phyloP scores from a whole-genome alignment of 1,284 basidiomycete genomes.

The Mycena sp. region DNA sequence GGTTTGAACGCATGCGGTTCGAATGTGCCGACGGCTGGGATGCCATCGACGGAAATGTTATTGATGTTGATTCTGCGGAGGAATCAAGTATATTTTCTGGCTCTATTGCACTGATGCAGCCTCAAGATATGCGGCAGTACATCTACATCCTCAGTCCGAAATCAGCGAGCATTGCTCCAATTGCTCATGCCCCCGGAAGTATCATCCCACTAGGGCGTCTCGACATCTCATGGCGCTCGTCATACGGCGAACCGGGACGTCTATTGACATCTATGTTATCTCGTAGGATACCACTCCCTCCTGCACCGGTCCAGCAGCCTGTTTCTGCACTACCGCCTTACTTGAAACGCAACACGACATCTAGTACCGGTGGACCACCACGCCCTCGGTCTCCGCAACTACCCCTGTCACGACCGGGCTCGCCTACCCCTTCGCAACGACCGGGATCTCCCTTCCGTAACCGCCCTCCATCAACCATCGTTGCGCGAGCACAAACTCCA shows the following conservation, averaged over 20 bases:
- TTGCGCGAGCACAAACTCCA: conserved; percentile 62
- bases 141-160: conserved; percentile 81
- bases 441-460: conserved; percentile 66
- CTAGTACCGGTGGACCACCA: conserved; percentile 48
- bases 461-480: conserved; percentile 48
- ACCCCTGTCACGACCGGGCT: conserved; percentile 58
- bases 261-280: conserved; percentile 86
- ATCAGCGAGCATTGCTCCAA: conserved; percentile 55
- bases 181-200: conserved; percentile 67
- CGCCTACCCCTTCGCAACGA: conserved; percentile 53
- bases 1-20: conserved; percentile 79
- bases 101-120: conserved; percentile 74
- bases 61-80: conserved; percentile 40
- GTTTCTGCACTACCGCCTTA: conserved; percentile 77
- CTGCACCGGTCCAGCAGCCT: conserved; percentile 54
- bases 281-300: conserved; percentile 69
- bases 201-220: conserved; percentile 82
- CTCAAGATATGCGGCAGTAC: conserved; percentile 85
- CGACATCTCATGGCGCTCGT: conserved; percentile 85
- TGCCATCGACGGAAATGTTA: conserved; percentile 61
- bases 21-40: conserved; percentile 79
- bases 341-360: conserved; percentile 63
- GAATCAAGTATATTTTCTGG: conserved; percentile 64
- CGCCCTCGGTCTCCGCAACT: conserved; percentile 65
- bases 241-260: conserved; percentile 83